Evolutionary conservation across 2,329 filamentous ascomycete species (phyloP), one percentile per base, ranked within the genome.

Genomic region (Zymoseptoria tritici): DNA sequence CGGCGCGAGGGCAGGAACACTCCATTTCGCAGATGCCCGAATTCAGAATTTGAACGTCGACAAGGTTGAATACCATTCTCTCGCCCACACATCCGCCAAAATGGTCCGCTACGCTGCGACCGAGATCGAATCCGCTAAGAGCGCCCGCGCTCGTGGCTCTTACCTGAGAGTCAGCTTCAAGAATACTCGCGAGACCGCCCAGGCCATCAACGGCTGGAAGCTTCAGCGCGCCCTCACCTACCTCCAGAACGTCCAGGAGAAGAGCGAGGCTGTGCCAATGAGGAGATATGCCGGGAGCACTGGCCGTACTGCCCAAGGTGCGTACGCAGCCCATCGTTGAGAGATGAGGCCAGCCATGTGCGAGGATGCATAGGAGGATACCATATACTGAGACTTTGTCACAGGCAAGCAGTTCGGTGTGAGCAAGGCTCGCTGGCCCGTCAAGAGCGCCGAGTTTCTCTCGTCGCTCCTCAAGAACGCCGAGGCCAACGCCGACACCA

Each of bases 121-220:
- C 77, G 85, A 91, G 79, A 93, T 95, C 78, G 83, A 88, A 75
- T 82, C 87, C 80, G 85, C 87, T 73, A 97, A 96, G 86, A 96
- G 90, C 83, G 94, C 94, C 81, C 91, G 93, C 84, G 89, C 93
- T 78, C 92, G 94, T 82, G 94, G 95, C 81, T 91, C 92, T 79
- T 99, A 97, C 86, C 90, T 99, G 75, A 91, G 94, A 79, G 93
- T 97, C 74, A 96, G 90, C 74, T 99, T 97, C 90, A 99, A 99
- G 89, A 99, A 99, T 88, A 99, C 94, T 79, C 91, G 94, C 77
- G 95, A 99, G 85, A 97, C 93, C 71, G 94, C 95, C 69, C 94
- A 97, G 85, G 92, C 92, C 75, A 96, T 99, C 87, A 97, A 94
- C 83, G 93, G 93, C 82, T 96, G 91, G 91, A 97, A 97, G 85